These are phyloP conservation scores for Apiotrichum laibachii DNA, from an alignment of 1,284 basidiomycete species.

Conservation along the genomic window DNA sequence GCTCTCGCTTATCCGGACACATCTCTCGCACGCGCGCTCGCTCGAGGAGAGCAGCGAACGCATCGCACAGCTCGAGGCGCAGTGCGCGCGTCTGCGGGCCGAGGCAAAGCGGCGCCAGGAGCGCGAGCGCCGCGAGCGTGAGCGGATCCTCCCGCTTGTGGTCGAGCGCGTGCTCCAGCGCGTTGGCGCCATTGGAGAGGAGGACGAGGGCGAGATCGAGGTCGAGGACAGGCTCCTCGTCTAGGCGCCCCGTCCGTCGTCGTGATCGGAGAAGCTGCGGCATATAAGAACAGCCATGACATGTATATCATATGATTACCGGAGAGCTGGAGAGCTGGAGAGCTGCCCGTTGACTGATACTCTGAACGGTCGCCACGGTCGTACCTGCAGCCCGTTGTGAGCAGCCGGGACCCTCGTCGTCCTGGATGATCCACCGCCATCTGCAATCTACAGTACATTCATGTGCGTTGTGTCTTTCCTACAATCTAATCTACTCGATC, in stretches of 20 bases:
- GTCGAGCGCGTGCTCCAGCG: slow-evolving; percentile 46
- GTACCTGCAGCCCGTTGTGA: background rate
- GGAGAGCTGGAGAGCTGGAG: too few species aligned
- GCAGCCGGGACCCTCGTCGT: too few species aligned
- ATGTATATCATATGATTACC: slow-evolving; percentile 1
- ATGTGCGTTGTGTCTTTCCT: background rate
- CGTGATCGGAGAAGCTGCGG: background rate
- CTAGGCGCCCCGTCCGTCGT: background rate
- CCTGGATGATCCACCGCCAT: too few species aligned
- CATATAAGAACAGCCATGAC: background rate
- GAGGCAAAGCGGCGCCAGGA: slow-evolving; percentile 31
- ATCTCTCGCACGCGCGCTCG: slow-evolving; percentile 42
- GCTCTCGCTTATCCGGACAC: slow-evolving; percentile 39
- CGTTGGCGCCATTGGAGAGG: slow-evolving; percentile 36
- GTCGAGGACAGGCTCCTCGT: slow-evolving; percentile 25
- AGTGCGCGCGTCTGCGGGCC: slow-evolving; percentile 33
- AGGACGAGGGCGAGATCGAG: slow-evolving; percentile 28
- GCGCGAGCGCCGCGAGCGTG: slow-evolving; percentile 40
- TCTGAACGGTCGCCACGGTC: background rate
- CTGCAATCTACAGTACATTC: too few species aligned
- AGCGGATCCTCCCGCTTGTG: slow-evolving; percentile 45
- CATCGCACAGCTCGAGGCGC: slow-evolving; percentile 43
- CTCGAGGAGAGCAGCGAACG: slow-evolving; percentile 37
- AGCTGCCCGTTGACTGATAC: background rate
- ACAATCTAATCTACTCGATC: slow-evolving; percentile 13